Evolutionary conservation across 2,329 filamentous ascomycete genomes (phyloP), one percentile per base, ranked within the genome.

Genomic region (Arachnomyces sp.): DNA sequence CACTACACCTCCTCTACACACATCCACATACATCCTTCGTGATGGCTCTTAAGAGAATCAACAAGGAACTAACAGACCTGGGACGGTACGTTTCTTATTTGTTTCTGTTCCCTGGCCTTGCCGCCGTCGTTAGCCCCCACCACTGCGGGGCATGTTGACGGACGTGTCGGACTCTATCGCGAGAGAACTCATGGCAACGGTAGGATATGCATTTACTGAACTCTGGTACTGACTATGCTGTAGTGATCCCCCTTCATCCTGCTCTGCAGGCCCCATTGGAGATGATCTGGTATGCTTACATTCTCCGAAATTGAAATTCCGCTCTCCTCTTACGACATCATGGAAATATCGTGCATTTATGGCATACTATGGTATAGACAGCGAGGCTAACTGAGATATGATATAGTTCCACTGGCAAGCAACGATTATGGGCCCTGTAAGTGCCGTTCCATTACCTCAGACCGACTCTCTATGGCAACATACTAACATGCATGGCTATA

Each of bases 351-450:
- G 48, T 35, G 25, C 31, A 36, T 30, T n/a, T n/a, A 13, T 37
- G 18, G 7, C 18, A 7, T 33, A 32, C 25, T 32, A 33, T 44
- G 32, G 34, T 43, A 12, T 17, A 43, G 39, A 42, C 45, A 37
- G 40, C 50, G 52, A 54, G 42, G 57, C 61, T 60, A 51, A 60
- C 58, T 16, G 28, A 34, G 55, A 53, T 54, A 39, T 43, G 15
- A 25, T 35, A 57, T 57, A 98, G 90, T 98, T 98, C 66, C 92
- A 96, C 81, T 98, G 92, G 92, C 92, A 98, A 82, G 92, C 92
- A 60, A 98, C 92, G 39, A 98, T 98, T 67, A 98, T 98, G 92
- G 92, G 92, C 70, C 92, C 92, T 66, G 87, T 94, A 81, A 80
- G 86, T 80, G 43, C 38, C 55, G 44, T 46, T 59, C 53, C 52